Evolutionary conservation across 164 flowering plant species (phyloP), one percentile per base, ranked within the genome.

Genomic region (Euptelea pleiosperma): DNA sequence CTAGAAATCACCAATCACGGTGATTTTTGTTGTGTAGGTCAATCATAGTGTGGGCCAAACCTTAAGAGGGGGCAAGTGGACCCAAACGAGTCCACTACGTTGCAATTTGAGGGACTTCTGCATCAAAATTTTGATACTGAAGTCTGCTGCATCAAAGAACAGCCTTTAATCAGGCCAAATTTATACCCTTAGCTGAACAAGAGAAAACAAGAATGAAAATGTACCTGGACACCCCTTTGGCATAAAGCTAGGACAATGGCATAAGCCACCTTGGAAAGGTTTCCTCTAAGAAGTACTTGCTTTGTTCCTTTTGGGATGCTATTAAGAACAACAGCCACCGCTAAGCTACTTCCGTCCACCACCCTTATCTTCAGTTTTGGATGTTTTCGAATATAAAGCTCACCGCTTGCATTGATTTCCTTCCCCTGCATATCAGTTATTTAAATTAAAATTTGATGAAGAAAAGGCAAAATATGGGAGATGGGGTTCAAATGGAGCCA

Each of bases 261-360:
- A 51, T 39, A 63, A 40, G 78, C 73, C 50, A 83, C 65, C 64
- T 79, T 82, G 0, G 75, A 53, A 14, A 78, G 61, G 2, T 62
- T 61, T 16, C 85, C 88, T 58, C 64, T 62, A 7, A 82, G 52
- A 14, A 81, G 66, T 3, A 91, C 86, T 61, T 77, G 63, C 6
- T 74, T 67, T 11, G 87, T 72, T 48, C 74, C 84, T 52, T 75
- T 62, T 0, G 90, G 96, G 41, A 88, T 79, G 71, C 43, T 73
- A 43, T 84, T 72, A 0, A 88, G 65, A 26, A 82, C 81, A 11
- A 78, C 60, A 5, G 88, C 92, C 8, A 65, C 87, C 4, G 80
- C 88, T 44, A 88, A 68, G 56, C 82, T 77, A 51, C 81, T 82
- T 1, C 95, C 95, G 69, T 87, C 95, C 28, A 85, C 89, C 35